A percentile compares a stretch with the other conserved stretches of the same genome.
phyloP scores from a whole-genome alignment of 495 filamentous ascomycete species.

The Elasticomyces elasticus region DNA sequence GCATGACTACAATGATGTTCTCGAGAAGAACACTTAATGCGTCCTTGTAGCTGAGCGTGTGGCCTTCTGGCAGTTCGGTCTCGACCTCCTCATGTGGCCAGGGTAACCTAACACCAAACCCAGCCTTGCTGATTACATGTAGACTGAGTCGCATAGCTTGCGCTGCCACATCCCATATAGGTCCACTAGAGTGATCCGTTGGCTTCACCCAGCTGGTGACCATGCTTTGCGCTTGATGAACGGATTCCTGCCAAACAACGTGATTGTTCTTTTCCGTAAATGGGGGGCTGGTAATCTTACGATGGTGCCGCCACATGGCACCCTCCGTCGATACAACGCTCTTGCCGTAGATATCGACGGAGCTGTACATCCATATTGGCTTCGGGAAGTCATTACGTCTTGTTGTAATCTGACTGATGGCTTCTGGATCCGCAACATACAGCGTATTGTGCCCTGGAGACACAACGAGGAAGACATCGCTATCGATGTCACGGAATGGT shows the following conservation, averaged over 20 bases:
- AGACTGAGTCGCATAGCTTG: slow-evolving; percentile 56
- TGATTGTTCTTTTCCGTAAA: slow-evolving; percentile 66
- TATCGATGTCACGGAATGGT: slow-evolving; percentile 33
- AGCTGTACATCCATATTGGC: slow-evolving; percentile 44
- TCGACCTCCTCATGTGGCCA: slow-evolving; percentile 23
- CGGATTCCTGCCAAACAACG: slow-evolving; percentile 50
- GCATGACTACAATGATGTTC: slow-evolving; percentile 44
- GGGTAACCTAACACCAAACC: slow-evolving; percentile 43
- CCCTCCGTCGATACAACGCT: slow-evolving; percentile 60
- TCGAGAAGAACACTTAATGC: slow-evolving; percentile 44
- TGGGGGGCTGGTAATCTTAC: slow-evolving; percentile 55
- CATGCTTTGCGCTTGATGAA: slow-evolving; percentile 49
- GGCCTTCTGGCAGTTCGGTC: slow-evolving; percentile 34
- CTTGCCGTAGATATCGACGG: slow-evolving; percentile 51
- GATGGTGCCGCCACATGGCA: slow-evolving; percentile 52
- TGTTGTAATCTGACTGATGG: slow-evolving; percentile 49
- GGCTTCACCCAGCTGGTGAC: slow-evolving; percentile 40
- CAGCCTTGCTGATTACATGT: slow-evolving; percentile 58
- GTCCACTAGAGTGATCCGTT: slow-evolving; percentile 31
- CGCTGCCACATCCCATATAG: slow-evolving; percentile 41
- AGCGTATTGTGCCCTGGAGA: slow-evolving; percentile 39
- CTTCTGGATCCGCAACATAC: slow-evolving; percentile 47
- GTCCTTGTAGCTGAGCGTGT: slow-evolving; percentile 50
- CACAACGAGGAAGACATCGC: slow-evolving; percentile 48
- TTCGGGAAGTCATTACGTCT: slow-evolving; percentile 60